Conservation (phyloP, 169 alveolate genomes). For the Plasmodium cynomolgi region DNA sequence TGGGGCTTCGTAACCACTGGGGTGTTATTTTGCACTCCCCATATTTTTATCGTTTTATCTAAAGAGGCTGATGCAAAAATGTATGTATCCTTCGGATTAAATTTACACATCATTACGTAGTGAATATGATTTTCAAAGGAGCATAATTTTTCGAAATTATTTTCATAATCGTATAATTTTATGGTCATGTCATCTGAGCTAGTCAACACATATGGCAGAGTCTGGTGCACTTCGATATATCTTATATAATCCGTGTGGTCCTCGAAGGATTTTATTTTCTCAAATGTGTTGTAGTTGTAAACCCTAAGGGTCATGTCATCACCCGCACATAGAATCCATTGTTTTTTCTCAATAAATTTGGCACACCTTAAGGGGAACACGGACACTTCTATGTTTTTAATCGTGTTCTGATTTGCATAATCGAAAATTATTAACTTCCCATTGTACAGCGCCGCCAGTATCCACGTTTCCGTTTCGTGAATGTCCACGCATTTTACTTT, state of each 20-base stretch:
- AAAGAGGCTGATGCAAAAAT: constrained; percentile 97
- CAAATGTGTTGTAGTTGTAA: constrained; percentile 97
- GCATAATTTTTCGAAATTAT: constrained; percentile 92
- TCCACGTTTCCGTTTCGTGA: constrained; percentile 97
- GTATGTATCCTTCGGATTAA: constrained; percentile 97
- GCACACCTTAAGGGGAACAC: constrained; percentile 96
- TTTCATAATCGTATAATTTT: constrained; percentile 96
- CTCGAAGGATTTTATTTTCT: constrained; percentile 93
- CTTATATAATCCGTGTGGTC: constrained; percentile 99
- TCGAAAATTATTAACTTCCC: constrained; percentile 93
- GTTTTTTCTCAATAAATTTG: constrained; percentile 94
- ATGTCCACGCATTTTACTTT: constrained; percentile 97
- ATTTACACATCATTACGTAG: constrained; percentile 97
- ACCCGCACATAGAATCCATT: constrained; percentile 95
- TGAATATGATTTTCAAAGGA: constrained; percentile 97
- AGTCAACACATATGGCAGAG: constrained; percentile 94
- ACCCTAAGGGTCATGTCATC: constrained; percentile 95
- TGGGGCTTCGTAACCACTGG: constrained; percentile 91
- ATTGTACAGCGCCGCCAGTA: constrained; percentile 93
- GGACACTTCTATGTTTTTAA: constrained; percentile 94
- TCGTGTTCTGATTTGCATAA: constrained; percentile 91
- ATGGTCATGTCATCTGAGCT: constrained; percentile 98
- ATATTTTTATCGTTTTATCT: constrained; percentile 95
- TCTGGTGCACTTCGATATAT: constrained; percentile 96
- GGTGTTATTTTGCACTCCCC: constrained; percentile 89